Base-by-base conservation (phyloP, 768 basidiomycete genomes). In the Hortiboletus campestris region DNA sequence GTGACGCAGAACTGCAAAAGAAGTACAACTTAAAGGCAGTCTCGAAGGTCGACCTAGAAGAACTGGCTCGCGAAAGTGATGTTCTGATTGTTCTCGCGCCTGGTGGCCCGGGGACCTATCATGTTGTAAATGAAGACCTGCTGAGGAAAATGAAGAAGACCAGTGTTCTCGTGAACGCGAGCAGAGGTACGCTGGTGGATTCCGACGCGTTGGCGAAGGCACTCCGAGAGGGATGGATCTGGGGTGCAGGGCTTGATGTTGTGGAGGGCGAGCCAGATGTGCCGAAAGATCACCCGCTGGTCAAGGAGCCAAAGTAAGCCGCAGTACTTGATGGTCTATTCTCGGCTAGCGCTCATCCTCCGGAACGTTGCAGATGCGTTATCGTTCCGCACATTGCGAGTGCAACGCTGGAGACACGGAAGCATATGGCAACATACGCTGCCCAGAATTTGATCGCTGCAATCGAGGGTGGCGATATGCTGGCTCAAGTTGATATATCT, bases 241-340 rank as follows among this genome's bases (percentile, higher is more conserved):
- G 88, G 80, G 94, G 85, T 22, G 97, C 97, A 0, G 96, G 93
- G 0, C 64, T 99, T 12, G 96, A 99, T 69, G 96, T 98, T 35
- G 85, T 98, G 8, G 91, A 94, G 60, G 94, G 94, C 19, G 95
- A 98, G 68, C 95, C 95, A 0, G 71, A 86, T 43, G 78, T 99
- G 28, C 63, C 72, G 1, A 68, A 73, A 3, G 86, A 89, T 58
- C 94, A 99, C 67, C 86, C 89, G 4, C 71, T 99, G 45, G 84
- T 96, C 43, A 84, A 81, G 63, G 84, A 91, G 51, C 85, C 86
- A 16, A 82, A 84, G 84, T 93, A 63, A 65, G 73, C 74, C 53
- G 3, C 22, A 13, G 13, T 46, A 8, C 4, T 9, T 25, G 40
- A 39, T 40, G n/a, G 13, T 47, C 13, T 31, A 49, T 53, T 32